phyloP scores from a whole-genome alignment of 164 flowering plant species.

The Hamamelis virginiana region DNA sequence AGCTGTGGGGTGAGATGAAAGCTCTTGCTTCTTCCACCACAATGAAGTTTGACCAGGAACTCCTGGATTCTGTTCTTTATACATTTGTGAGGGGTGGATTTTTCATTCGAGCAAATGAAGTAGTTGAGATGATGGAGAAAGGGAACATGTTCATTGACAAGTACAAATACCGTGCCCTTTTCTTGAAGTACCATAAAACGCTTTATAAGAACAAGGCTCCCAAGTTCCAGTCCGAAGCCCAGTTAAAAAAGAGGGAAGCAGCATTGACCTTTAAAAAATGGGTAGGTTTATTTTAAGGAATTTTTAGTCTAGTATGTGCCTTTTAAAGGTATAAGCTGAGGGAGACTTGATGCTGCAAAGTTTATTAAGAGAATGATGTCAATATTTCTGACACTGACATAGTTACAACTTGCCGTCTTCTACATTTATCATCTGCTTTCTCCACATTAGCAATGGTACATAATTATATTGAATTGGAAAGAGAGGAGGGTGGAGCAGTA shows the following conservation, averaged over 20 bases:
- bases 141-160: constrained; percentile 85
- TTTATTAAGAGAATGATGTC: too few species aligned
- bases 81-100: constrained; percentile 95
- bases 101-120: constrained; percentile 87
- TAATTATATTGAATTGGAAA: too few species aligned
- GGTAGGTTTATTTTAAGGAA: constrained; percentile 59
- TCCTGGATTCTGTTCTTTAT: constrained; percentile 83
- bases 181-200: constrained; percentile 86
- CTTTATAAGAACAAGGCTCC: constrained; percentile 78
- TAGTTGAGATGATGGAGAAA: constrained; percentile 78
- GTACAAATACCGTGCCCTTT: constrained; percentile 78
- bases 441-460: too few species aligned
- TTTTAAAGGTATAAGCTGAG: background rate
- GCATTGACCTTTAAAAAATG: constrained; percentile 78
- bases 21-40: constrained; percentile 48
- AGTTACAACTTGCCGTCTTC: too few species aligned
- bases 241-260: constrained; percentile 77
- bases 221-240: constrained; percentile 79
- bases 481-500: too few species aligned
- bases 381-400: too few species aligned
- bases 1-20: constrained; percentile 98
- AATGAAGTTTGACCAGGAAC: constrained; percentile 89
- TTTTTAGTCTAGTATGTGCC: background rate
- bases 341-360: too few species aligned
- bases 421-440: too few species aligned